Evolutionary conservation across 768 basidiomycete species (phyloP).

Genomic region (Polyporus arcularius): DNA sequence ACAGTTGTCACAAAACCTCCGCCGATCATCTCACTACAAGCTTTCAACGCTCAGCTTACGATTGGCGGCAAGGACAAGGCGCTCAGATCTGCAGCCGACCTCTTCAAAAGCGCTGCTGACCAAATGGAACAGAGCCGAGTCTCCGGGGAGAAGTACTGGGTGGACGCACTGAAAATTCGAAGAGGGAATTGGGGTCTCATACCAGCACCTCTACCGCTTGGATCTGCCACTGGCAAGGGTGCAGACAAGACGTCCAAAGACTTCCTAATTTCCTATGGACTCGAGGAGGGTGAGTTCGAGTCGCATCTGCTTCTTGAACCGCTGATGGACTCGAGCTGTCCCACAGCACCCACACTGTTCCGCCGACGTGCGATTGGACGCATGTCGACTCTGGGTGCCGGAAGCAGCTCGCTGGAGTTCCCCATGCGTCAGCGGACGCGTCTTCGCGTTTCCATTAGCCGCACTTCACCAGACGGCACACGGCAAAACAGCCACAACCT

Average conservation of each 20-base stretch:
- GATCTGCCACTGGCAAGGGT: constrained; percentile 71
- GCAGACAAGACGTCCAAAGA: constrained; percentile 81
- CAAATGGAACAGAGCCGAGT: constrained; percentile 65
- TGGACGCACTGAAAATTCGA: constrained; percentile 76
- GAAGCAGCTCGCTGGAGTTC: constrained; percentile 51
- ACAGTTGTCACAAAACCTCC: constrained; percentile 67
- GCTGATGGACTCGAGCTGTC: constrained; percentile 3
- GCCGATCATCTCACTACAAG: constrained; percentile 43
- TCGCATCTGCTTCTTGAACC: not conserved
- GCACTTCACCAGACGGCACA: constrained; percentile 35
- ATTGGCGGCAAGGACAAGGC: constrained; percentile 83
- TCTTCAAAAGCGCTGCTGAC: constrained; percentile 71
- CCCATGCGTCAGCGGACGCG: constrained; percentile 65
- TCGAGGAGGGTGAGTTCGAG: constrained; percentile 72
- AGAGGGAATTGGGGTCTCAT: constrained; percentile 79
- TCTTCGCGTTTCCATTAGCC: constrained; percentile 58
- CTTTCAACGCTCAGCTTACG: constrained; percentile 36
- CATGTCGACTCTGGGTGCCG: constrained; percentile 50
- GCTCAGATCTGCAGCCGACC: constrained; percentile 67
- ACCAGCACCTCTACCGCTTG: constrained; percentile 75
- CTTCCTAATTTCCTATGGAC: constrained; percentile 75
- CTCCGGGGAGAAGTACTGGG: constrained; percentile 76
- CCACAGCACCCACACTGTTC: constrained; percentile 62
- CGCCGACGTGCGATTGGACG: constrained; percentile 72
- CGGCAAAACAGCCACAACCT: constrained; percentile 40